These are phyloP conservation scores for Pyrrhoderma noxium DNA, from an alignment of 1,284 basidiomycete species.

Conservation along the genomic window DNA sequence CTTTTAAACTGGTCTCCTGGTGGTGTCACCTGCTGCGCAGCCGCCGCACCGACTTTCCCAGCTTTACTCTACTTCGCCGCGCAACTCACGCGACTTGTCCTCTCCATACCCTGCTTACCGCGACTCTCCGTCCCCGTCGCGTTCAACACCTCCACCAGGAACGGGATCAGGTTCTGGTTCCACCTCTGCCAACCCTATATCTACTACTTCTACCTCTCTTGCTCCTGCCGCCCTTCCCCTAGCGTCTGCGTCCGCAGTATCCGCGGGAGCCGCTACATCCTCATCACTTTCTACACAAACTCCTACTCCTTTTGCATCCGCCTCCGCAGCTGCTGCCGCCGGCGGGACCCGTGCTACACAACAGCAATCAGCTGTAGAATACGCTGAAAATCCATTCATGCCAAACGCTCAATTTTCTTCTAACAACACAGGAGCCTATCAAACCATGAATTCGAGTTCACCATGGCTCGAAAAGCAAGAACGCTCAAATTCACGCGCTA, in stretches of 20 bases:
- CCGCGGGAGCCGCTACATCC: conserved; percentile 1
- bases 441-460: conserved; percentile 17
- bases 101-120: no score
- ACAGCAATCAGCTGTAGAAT: not conserved
- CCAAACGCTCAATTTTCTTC: conserved; percentile 12
- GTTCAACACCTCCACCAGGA: conserved; percentile 16
- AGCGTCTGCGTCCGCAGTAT: no score
- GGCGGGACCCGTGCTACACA: conserved; percentile 7
- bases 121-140: conserved; percentile 25
- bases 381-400: conserved; percentile 12
- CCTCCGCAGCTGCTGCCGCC: not conserved
- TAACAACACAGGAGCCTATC: conserved; percentile 19
- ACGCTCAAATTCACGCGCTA: conserved; percentile 26
- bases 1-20: not conserved
- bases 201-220: no score
- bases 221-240: conserved; percentile 18
- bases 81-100: not conserved
- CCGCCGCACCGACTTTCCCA: conserved; percentile 30
- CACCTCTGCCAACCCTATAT: conserved; percentile 20
- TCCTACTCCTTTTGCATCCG: conserved; percentile 1
- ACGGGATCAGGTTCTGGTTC: not conserved
- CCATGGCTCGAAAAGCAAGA: conserved; percentile 35
- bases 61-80: conserved; percentile 6
- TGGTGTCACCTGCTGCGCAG: conserved; percentile 27
- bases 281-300: not conserved